Evolutionary conservation across 768 basidiomycete species (phyloP).

Genomic region (Auriscalpium vulgare): DNA sequence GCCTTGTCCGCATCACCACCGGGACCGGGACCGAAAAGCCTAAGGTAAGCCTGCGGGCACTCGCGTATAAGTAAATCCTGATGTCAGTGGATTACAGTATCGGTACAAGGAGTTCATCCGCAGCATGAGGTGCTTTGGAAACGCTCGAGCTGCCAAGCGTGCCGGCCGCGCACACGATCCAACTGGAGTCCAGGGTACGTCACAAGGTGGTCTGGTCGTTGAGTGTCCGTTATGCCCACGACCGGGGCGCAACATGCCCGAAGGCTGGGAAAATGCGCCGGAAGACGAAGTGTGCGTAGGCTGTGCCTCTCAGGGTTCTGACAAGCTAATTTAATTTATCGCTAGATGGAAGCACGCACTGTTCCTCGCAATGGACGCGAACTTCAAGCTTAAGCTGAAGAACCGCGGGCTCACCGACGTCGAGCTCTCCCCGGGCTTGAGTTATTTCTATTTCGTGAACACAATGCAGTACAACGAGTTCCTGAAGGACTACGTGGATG

Average conservation of each 20-base stretch:
- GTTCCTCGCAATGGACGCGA: constrained; percentile 10
- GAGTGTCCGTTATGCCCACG: constrained; percentile 5
- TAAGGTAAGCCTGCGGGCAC: background rate
- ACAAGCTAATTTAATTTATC: background rate
- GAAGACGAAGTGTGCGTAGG: background rate
- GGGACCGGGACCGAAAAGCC: background rate
- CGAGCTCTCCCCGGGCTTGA: background rate
- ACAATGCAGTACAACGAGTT: background rate
- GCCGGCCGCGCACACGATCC: constrained; percentile 4
- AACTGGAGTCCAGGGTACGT: background rate
- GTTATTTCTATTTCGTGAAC: background rate
- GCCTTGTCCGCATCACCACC: background rate
- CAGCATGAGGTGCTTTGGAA: background rate
- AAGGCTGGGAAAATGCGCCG: background rate
- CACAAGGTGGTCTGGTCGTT: background rate
- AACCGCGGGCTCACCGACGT: background rate
- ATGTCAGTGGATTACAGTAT: background rate
- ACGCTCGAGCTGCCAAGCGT: background rate
- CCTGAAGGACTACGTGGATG: background rate
- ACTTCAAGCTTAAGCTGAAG: constrained; percentile 5
- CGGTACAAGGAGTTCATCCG: constrained; percentile 1
- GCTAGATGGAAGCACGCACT: background rate
- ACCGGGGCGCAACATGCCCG: background rate
- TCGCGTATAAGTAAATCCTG: too few relatives aligned
- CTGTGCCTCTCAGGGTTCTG: background rate